phyloP scores from a whole-genome alignment of 1,284 basidiomycete genomes.

The Moniliella sp. region DNA sequence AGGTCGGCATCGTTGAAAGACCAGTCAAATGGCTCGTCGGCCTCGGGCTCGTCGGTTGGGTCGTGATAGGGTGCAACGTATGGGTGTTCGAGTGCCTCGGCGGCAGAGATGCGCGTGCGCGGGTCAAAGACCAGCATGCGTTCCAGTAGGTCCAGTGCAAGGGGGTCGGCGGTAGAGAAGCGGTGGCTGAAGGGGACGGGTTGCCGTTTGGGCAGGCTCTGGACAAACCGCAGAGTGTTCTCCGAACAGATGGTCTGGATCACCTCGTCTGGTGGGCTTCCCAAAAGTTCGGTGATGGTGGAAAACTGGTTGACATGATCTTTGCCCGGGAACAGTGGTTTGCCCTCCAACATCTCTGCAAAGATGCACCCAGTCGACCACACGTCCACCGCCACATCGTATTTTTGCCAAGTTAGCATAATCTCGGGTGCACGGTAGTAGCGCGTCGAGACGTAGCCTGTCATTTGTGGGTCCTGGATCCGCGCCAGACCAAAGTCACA shows the following conservation, averaged over 20 bases:
- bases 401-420: slow-evolving; percentile 99
- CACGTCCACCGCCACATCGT: slow-evolving; percentile 84
- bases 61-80: slow-evolving; percentile 96
- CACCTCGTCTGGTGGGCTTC: slow-evolving; percentile 94
- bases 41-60: slow-evolving; percentile 85
- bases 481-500: slow-evolving; percentile 94
- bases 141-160: slow-evolving; percentile 86
- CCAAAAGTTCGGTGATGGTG: slow-evolving; percentile 95
- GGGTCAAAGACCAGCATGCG: slow-evolving; percentile 98
- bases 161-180: slow-evolving; percentile 65
- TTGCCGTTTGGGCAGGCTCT: slow-evolving; percentile 83
- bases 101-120: slow-evolving; percentile 78
- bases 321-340: slow-evolving; percentile 94
- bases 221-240: slow-evolving; percentile 95
- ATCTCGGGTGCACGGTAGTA: slow-evolving; percentile 98
- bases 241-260: slow-evolving; percentile 94
- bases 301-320: slow-evolving; percentile 98
- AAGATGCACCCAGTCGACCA: slow-evolving; percentile 99
- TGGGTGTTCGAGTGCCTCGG: slow-evolving; percentile 69
- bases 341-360: slow-evolving; percentile 96
- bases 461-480: slow-evolving; percentile 89
- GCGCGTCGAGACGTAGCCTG: slow-evolving; percentile 90
- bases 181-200: slow-evolving; percentile 84
- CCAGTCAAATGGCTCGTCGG: slow-evolving; percentile 90
- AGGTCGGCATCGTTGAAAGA: slow-evolving; percentile 98